phyloP scores from a whole-genome alignment of 495 filamentous ascomycete species.

The Aspergillus nidulans region DNA sequence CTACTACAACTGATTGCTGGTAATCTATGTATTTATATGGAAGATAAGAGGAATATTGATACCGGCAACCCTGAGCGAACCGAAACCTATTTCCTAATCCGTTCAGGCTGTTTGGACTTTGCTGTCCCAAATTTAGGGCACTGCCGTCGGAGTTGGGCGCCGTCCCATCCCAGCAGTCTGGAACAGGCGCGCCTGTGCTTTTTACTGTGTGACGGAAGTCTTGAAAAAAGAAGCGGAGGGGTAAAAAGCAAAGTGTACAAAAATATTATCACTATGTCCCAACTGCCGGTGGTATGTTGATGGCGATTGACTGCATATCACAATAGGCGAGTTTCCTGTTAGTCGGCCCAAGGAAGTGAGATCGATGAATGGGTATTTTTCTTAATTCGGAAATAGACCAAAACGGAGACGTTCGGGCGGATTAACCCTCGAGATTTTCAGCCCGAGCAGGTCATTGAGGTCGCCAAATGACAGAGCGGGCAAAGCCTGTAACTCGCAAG shows the following conservation, averaged over 20 bases:
- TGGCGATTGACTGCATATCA: not conserved
- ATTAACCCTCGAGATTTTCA: not conserved
- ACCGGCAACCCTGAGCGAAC: not conserved
- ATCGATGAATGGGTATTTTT: not conserved
- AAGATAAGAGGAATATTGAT: not conserved
- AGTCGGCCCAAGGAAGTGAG: not conserved
- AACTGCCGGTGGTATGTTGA: not conserved
- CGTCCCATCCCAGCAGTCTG: slow-evolving; percentile 16
- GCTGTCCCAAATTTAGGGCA: not conserved
- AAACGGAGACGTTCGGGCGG: not conserved
- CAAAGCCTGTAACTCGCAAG: not conserved
- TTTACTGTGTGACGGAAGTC: not conserved
- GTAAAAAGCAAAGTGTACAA: not conserved
- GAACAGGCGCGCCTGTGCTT: slow-evolving; percentile 23
- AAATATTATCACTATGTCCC: not conserved
- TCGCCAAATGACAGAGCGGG: not conserved
- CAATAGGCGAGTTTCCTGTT: not conserved
- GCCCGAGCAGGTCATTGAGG: not conserved
- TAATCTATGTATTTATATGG: not conserved
- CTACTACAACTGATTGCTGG: no score
- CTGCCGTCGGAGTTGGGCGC: not conserved
- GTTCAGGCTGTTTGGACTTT: not conserved
- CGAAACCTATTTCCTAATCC: not conserved
- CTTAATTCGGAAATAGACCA: not conserved
- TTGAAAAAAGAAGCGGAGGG: not conserved